phyloP scores from a whole-genome alignment of 768 basidiomycete genomes.

The Boletus vermiculosoides region DNA sequence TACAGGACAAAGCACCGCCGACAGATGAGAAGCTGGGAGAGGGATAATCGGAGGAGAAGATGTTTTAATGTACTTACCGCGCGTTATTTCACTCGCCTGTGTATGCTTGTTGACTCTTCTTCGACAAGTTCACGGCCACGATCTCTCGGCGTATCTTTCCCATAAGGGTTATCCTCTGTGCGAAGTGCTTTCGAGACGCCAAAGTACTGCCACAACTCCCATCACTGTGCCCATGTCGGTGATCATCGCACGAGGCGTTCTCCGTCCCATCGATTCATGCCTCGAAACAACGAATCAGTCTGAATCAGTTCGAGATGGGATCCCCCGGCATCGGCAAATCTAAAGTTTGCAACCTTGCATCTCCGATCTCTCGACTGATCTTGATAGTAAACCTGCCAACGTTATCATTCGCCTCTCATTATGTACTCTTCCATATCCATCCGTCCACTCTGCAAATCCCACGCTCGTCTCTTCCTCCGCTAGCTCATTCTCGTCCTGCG shows the following conservation, averaged over 20 bases:
- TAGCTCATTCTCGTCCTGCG: too few relatives aligned
- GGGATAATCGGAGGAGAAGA: constrained; percentile 8
- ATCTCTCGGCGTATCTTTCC: constrained; percentile 32
- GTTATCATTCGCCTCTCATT: constrained; percentile 31
- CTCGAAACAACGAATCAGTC: background rate
- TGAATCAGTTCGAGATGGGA: constrained; percentile 18
- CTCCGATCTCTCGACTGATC: constrained; percentile 33
- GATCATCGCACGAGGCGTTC: constrained; percentile 28
- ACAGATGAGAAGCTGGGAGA: constrained; percentile 7
- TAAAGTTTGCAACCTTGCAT: constrained; percentile 31
- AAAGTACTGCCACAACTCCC: constrained; percentile 26
- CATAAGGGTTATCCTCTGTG: constrained; percentile 30
- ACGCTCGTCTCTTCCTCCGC: constrained; percentile 11
- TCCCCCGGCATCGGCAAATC: constrained; percentile 28
- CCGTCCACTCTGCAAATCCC: constrained; percentile 28
- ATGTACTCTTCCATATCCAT: constrained; percentile 24
- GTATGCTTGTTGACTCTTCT: constrained; percentile 32
- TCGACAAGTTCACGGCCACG: constrained; percentile 16
- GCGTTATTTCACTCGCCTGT: constrained; percentile 24
- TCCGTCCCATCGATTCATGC: background rate
- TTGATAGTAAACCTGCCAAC: constrained; percentile 24
- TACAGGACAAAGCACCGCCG: constrained; percentile 21
- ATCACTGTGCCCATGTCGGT: constrained; percentile 18
- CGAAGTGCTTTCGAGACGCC: constrained; percentile 18
- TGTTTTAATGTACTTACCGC: constrained; percentile 21